Percentiles rank a stretch among this genome's conserved stretches.
Conservation (phyloP, 192 early-diverging fungal species). For the Backusella tarrabulga region DNA sequence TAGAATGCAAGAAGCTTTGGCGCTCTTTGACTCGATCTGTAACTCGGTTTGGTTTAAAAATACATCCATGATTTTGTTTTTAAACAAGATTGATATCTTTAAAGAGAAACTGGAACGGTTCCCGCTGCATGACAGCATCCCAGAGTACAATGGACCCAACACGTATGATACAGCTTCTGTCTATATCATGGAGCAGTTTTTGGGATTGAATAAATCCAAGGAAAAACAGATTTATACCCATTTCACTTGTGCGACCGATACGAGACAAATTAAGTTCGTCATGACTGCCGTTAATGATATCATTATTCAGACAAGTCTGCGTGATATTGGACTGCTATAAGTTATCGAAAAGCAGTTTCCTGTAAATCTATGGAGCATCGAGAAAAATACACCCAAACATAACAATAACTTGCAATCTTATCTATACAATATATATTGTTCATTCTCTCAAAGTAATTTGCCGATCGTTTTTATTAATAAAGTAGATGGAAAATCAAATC, state of each 20-base stretch:
- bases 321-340: slow-evolving; percentile 72
- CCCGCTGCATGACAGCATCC: slow-evolving; percentile 84
- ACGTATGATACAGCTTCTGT: slow-evolving; percentile 71
- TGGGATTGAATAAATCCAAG: slow-evolving; percentile 68
- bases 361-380: background rate
- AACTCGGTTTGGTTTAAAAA: slow-evolving; percentile 94
- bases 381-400: background rate
- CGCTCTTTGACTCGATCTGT: slow-evolving; percentile 95
- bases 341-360: background rate
- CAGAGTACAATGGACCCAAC: slow-evolving; percentile 75
- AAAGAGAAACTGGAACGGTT: slow-evolving; percentile 81
- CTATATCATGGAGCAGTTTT: slow-evolving; percentile 76
- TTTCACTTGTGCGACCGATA: slow-evolving; percentile 82
- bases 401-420: background rate
- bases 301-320: slow-evolving; percentile 78
- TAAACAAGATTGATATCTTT: slow-evolving; percentile 98
- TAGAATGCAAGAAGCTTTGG: slow-evolving; percentile 95
- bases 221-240: slow-evolving; percentile 80
- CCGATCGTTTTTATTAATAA: background rate
- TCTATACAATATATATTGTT: background rate
- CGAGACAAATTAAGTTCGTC: slow-evolving; percentile 79
- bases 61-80: slow-evolving; percentile 94
- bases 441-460: background rate
- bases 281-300: slow-evolving; percentile 85
- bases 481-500: too few species aligned